Evolutionary conservation across 164 flowering plant species (phyloP).

Genomic region (Stephania japonica): DNA sequence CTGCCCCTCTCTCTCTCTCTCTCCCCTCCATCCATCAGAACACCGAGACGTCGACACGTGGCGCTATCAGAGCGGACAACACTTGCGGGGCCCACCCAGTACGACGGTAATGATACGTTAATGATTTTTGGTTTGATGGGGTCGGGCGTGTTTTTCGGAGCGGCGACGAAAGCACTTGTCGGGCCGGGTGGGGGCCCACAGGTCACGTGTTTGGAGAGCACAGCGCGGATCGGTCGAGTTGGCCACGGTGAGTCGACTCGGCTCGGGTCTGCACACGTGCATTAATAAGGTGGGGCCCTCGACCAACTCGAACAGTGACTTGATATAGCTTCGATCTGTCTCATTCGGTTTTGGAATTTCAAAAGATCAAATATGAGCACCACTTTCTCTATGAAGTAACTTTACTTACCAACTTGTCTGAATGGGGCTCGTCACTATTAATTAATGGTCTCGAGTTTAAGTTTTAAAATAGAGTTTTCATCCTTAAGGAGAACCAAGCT

Average conservation of each 20-base stretch:
- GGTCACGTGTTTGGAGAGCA: conserved; percentile 3
- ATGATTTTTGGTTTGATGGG: conserved; percentile 9
- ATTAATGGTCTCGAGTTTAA: too few species aligned
- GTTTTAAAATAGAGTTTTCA: too few species aligned
- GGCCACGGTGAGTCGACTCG: not conserved
- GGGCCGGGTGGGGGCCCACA: not conserved
- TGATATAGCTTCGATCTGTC: not conserved
- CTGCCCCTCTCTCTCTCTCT: not conserved
- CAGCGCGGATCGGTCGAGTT: not conserved
- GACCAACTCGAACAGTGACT: conserved; percentile 1
- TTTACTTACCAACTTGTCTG: too few species aligned
- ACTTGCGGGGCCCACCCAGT: conserved; percentile 15
- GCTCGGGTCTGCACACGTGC: conserved; percentile 6
- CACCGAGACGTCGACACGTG: conserved; percentile 1
- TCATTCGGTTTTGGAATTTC: not conserved
- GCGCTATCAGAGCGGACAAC: not conserved
- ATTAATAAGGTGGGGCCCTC: not conserved
- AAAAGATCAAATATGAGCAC: not conserved
- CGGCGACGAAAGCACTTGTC: conserved; percentile 10
- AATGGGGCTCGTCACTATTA: too few species aligned
- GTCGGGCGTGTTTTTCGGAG: conserved; percentile 3
- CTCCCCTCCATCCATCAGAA: too few species aligned
- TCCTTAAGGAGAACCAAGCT: too few species aligned
- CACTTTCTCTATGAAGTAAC: too few species aligned
- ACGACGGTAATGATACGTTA: conserved; percentile 16